These are phyloP conservation scores for Dryas drummondii DNA, from an alignment of 306 rosid genomes.

Conservation along the genomic window DNA sequence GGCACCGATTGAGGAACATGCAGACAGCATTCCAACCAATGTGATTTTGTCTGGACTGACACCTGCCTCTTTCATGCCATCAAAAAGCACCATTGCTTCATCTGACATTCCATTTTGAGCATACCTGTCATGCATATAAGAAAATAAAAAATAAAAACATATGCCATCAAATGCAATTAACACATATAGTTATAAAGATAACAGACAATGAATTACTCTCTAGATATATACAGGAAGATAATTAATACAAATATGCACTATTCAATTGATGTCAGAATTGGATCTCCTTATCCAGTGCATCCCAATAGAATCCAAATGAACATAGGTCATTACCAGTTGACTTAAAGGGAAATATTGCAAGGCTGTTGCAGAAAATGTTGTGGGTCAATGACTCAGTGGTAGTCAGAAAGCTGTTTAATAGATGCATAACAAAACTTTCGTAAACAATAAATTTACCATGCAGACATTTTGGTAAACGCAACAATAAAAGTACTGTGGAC, in stretches of 20 bases:
- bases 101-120: conserved; percentile 93
- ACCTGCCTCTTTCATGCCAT: conserved; percentile 55
- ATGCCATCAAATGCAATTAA: not conserved
- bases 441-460: not conserved
- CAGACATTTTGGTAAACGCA: not conserved
- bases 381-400: not conserved
- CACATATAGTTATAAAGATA: not conserved
- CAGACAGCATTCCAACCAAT: conserved; percentile 67
- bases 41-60: conserved; percentile 70
- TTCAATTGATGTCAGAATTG: not conserved
- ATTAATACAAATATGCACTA: not conserved
- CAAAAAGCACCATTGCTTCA: conserved; percentile 64
- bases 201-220: not conserved
- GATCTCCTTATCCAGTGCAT: not conserved
- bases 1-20: conserved; percentile 76
- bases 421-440: not conserved
- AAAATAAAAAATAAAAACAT: not conserved
- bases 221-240: not conserved
- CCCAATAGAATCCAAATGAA: not conserved
- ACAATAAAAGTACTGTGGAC: not conserved
- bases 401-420: not conserved
- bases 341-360: not conserved
- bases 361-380: not conserved
- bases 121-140: conserved; percentile 52
- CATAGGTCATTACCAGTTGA: not conserved